Evolutionary conservation across 192 early-diverging fungal species (phyloP).

Genomic region (Coemansia sp.): DNA sequence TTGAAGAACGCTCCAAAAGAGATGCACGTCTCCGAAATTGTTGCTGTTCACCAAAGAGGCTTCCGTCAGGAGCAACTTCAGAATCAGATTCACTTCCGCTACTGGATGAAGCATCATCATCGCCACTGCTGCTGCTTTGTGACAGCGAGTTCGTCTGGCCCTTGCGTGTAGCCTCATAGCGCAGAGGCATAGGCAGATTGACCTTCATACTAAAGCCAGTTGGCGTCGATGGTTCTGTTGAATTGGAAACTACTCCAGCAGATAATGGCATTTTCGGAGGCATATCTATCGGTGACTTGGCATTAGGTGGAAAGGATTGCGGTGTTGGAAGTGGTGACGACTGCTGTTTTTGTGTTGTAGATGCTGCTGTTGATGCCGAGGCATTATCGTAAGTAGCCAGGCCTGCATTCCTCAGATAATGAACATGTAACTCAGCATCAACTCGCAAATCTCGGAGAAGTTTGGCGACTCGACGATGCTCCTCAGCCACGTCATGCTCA

Average conservation of each 20-base stretch:
- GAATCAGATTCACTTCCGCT: constrained; percentile 23
- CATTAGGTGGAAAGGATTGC: background rate
- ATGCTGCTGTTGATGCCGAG: background rate
- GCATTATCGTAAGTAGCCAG: constrained; percentile 50
- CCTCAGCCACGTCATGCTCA: constrained; percentile 60
- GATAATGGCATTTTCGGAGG: background rate
- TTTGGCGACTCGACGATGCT: constrained; percentile 55
- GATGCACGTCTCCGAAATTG: no score
- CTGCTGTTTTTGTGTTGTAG: background rate
- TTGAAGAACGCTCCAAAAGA: no score
- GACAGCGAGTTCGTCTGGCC: background rate
- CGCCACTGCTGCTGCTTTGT: constrained; percentile 11
- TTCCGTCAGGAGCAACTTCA: constrained; percentile 1
- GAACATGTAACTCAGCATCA: constrained; percentile 59
- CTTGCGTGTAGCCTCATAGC: constrained; percentile 30
- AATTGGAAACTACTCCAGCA: no score
- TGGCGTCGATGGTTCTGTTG: background rate
- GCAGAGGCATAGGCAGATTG: constrained; percentile 46
- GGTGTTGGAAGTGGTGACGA: background rate
- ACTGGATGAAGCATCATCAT: constrained; percentile 14
- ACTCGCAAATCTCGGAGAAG: constrained; percentile 65
- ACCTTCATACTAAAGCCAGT: constrained; percentile 39
- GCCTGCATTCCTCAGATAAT: constrained; percentile 43
- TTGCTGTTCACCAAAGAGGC: no score
- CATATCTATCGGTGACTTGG: constrained; percentile 1